Percentiles rank a stretch among this genome's conserved stretches.
These are phyloP conservation scores for Vickermania spadyakhi DNA, from an alignment of 208 protist species.

Conservation along the genomic window DNA sequence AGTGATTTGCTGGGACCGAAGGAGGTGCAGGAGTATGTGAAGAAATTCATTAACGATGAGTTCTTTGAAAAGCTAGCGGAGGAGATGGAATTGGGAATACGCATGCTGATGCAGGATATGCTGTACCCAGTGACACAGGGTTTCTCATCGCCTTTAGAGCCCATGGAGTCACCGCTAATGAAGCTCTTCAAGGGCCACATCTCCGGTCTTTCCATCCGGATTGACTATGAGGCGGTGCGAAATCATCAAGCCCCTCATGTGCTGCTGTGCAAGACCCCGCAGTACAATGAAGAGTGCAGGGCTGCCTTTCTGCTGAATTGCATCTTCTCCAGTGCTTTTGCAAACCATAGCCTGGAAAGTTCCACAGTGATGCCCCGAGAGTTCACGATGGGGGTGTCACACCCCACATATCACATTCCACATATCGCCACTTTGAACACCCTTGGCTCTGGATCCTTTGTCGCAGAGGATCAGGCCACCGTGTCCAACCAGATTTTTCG, in stretches of 20 bases:
- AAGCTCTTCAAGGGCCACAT: slow-evolving; percentile 50
- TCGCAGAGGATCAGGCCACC: background rate
- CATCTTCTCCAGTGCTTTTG: background rate
- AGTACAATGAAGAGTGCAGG: slow-evolving; percentile 47
- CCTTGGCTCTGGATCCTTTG: background rate
- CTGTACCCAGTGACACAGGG: background rate
- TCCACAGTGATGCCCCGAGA: background rate
- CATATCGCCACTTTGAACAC: background rate
- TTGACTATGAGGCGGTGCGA: slow-evolving; percentile 40
- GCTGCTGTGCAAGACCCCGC: slow-evolving; percentile 22
- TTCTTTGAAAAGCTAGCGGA: slow-evolving; percentile 24
- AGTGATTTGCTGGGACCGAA: background rate
- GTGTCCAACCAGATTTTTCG: slow-evolving; percentile 48
- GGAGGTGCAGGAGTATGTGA: slow-evolving; percentile 58
- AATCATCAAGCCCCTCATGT: slow-evolving; percentile 24
- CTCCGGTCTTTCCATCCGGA: slow-evolving; percentile 46
- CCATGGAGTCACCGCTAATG: slow-evolving; percentile 5
- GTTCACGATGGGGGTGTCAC: background rate
- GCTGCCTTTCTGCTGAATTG: slow-evolving; percentile 6
- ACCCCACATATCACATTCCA: too few relatives aligned
- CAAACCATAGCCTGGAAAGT: background rate
- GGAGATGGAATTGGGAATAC: slow-evolving; percentile 14
- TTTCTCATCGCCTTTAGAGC: background rate
- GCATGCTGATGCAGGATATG: background rate
- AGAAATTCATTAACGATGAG: slow-evolving; percentile 36